phyloP scores from a whole-genome alignment of 2,329 filamentous ascomycete genomes.

The Fusarium tjaetaba region DNA sequence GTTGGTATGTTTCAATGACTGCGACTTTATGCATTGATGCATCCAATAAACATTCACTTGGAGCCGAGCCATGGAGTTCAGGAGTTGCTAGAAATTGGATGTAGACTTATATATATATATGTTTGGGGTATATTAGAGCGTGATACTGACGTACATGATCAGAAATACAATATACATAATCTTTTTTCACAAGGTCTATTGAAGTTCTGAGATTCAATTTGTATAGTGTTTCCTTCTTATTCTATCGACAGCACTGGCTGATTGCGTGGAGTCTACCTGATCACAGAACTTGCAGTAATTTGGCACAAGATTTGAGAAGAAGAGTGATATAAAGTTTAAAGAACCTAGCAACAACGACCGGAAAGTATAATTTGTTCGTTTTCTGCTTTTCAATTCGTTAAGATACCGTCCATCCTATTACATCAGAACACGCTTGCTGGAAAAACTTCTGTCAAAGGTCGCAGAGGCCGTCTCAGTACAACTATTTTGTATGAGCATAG shows the following conservation, averaged over 20 bases:
- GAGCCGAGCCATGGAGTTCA: neutral
- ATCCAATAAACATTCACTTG: neutral
- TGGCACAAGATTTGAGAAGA: neutral
- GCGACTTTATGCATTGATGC: neutral
- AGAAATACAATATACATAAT: neutral
- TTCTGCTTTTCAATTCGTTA: constrained; percentile 1
- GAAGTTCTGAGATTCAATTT: neutral
- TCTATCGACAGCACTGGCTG: neutral
- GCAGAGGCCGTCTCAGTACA: neutral
- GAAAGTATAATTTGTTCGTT: neutral
- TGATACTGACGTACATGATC: neutral
- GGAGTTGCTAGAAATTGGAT: neutral
- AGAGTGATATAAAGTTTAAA: neutral
- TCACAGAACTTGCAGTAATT: neutral
- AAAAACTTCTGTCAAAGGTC: neutral
- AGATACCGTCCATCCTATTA: constrained; percentile 10
- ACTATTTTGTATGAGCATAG: neutral
- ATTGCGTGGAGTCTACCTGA: neutral
- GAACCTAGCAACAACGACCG: neutral
- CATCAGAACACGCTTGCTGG: constrained; percentile 27
- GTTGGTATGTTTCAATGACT: neutral
- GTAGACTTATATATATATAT: neutral
- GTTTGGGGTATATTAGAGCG: neutral
- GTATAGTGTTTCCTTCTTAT: neutral
- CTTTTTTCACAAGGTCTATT: neutral